Evolutionary conservation across 1,139 yeast species (phyloP).

Genomic region (Torulaspora globosa): DNA sequence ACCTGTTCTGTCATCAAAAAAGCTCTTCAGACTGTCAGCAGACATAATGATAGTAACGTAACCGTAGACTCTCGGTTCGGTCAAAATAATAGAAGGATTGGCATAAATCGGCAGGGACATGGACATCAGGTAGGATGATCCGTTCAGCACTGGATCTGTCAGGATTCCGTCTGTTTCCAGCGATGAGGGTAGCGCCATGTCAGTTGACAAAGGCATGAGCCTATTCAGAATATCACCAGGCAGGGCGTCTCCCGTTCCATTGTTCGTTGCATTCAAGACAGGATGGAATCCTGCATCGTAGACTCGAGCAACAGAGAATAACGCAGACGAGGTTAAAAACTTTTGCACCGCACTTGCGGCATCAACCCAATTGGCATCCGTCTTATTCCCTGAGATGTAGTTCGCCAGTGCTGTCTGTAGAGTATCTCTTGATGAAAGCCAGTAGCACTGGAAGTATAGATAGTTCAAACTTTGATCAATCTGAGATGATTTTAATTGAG

Average conservation of each 20-base stretch:
- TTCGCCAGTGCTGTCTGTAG: constrained; percentile 57
- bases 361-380: constrained; percentile 45
- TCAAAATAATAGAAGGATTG: constrained; percentile 63
- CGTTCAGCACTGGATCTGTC: constrained; percentile 56
- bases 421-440: constrained; percentile 61
- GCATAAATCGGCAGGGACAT: constrained; percentile 61
- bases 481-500: constrained; percentile 78
- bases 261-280: constrained; percentile 41
- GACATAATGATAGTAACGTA: constrained; percentile 63
- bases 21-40: constrained; percentile 50
- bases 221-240: constrained; percentile 32
- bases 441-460: constrained; percentile 64
- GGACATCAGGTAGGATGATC: constrained; percentile 39
- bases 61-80: constrained; percentile 61
- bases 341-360: constrained; percentile 46
- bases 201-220: constrained; percentile 52
- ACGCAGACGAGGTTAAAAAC: constrained; percentile 58
- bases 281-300: constrained; percentile 51
- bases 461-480: constrained; percentile 61
- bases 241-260: constrained; percentile 39
- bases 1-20: constrained; percentile 49
- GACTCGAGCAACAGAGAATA: constrained; percentile 61
- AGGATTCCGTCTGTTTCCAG: constrained; percentile 44
- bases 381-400: constrained; percentile 69
- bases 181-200: constrained; percentile 45